Conservation (phyloP, 768 basidiomycete species). For the Hypholoma sublateritium region DNA sequence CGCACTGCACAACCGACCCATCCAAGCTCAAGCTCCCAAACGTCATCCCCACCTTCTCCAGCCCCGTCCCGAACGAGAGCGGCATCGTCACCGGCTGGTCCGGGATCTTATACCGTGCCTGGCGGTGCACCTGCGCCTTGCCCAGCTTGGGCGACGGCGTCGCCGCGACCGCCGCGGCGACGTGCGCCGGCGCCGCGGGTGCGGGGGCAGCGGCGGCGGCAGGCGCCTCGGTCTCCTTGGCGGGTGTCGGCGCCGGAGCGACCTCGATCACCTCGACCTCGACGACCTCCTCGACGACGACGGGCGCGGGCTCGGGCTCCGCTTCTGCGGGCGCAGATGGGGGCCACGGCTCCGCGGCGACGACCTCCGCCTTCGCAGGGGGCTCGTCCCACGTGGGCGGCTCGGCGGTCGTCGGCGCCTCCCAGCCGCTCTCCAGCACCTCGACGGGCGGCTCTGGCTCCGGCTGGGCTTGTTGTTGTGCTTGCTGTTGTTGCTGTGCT, state of each 20-base stretch:
- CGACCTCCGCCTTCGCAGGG: slow-evolving; percentile 31
- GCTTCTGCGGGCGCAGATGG: slow-evolving; percentile 14
- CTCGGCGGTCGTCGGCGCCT: slow-evolving; percentile 73
- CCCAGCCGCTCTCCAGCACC: slow-evolving; percentile 48
- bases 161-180: slow-evolving; percentile 26
- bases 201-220: slow-evolving; percentile 37
- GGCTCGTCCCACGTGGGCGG: slow-evolving; percentile 72
- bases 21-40: slow-evolving; percentile 84
- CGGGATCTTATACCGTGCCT: slow-evolving; percentile 66
- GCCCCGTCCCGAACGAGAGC: slow-evolving; percentile 55
- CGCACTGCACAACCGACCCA: slow-evolving; percentile 52
- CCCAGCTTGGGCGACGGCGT: slow-evolving; percentile 51
- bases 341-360: slow-evolving; percentile 35
- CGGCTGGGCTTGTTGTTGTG: no score
- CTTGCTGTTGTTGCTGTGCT: slow-evolving; percentile 9
- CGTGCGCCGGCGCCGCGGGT: slow-evolving; percentile 22
- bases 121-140: slow-evolving; percentile 51
- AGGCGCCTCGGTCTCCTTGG: slow-evolving; percentile 28
- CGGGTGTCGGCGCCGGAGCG: slow-evolving; percentile 18
- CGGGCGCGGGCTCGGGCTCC: slow-evolving; percentile 29
- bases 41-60: slow-evolving; percentile 88
- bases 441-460: slow-evolving; percentile 33
- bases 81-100: slow-evolving; percentile 86
- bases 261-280: slow-evolving; percentile 5
- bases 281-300: slow-evolving; percentile 12